Evolutionary conservation across 164 flowering plant species (phyloP), one percentile per base, ranked within the genome.

Genomic region (Tinospora cordifolia): DNA sequence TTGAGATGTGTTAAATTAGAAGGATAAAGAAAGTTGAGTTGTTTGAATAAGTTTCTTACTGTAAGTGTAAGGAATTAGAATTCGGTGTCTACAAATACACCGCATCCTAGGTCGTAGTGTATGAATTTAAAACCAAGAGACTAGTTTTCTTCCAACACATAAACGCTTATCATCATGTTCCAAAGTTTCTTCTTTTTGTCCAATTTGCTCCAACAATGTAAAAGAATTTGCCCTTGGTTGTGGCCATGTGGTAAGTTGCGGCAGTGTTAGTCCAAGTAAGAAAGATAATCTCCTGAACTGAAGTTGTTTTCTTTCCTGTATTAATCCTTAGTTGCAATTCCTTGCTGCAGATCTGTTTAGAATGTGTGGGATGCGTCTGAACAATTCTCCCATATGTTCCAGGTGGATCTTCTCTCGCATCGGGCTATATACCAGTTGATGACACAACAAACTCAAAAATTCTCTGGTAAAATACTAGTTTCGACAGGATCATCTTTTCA

Each of bases 171-270:
- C n/a, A n/a, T n/a, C n/a, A n/a, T n/a, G n/a, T n/a, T n/a, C n/a
- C 36, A 4, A 30, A 1, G 36, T 30, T 30, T 30, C 36, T 30
- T 30, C 36, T 30, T 30, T 74, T 3, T 87, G 91, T 75, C 83
- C 89, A 21, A 74, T 87, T 66, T 87, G 91, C 78, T 76, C 84
- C 62, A 82, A 84, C 9, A 84, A 79, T 69, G 71, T 46, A n/a
- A 82, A 81, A 69, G 84, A 87, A 78, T 27, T 84, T 83, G 91
- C 91, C 47, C 86, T 87, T 44, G 77, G 77, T 30, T 85, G 91
- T 66, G 89, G 89, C 7, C 89, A 87, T 79, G 58, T 75, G 88
- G 91, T 87, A 69, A 78, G 84, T 51, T 65, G 6, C 62, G 41
- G 17, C 3, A 47, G 12, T 15, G 17, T 47, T 11, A 15, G 17